Evolutionary conservation across 140 eudicot genomes (phyloP), one percentile per base, ranked within the genome.

Genomic region (Erigeron philadelphicus): DNA sequence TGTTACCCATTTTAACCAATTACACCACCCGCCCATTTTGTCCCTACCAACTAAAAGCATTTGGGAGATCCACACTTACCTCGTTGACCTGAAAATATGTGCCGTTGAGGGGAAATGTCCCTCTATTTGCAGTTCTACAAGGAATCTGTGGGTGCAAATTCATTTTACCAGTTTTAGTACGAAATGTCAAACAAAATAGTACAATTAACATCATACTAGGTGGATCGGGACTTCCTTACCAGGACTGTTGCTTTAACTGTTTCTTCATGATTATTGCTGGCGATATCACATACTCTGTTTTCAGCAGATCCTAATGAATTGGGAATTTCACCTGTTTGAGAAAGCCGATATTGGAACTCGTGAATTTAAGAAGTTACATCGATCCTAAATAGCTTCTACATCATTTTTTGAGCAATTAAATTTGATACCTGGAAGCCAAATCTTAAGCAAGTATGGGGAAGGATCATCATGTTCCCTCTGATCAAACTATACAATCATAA

Each of bases 51-150:
- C 15, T 31, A 69, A 8, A 55, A 17, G 52, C 13, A 42, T 61
- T 38, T 70, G 8, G 25, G 52, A 48, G 53, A 64, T 63, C 43
- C 18, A 43, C 5, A 71, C 54, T 44, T 81, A 91, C 98, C 98
- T 91, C 96, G 11, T 91, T 91, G 47, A 84, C 84, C 66, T 91
- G 98, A 81, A 91, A 91, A 57, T 88, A 91, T 9, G 98, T 86
- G 70, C 85, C 92, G 52, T 91, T 84, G 0, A 86, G 85, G 13
- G 98, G 88, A 75, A 91, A 88, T 11, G 19, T 35, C 64, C 92
- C 96, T 59, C 86, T 75, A 9, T 6, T 80, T 47, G 96, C 95
- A 6, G 95, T 91, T 70, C 85, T 47, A 46, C 84, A 75, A n/a
- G 97, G 97, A 25, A 82, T 84, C 97, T 90, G 81, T 72, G 38